Evolutionary conservation across 352 stramenopile genomes (phyloP).

Genomic region (Phytopythium vexans): DNA sequence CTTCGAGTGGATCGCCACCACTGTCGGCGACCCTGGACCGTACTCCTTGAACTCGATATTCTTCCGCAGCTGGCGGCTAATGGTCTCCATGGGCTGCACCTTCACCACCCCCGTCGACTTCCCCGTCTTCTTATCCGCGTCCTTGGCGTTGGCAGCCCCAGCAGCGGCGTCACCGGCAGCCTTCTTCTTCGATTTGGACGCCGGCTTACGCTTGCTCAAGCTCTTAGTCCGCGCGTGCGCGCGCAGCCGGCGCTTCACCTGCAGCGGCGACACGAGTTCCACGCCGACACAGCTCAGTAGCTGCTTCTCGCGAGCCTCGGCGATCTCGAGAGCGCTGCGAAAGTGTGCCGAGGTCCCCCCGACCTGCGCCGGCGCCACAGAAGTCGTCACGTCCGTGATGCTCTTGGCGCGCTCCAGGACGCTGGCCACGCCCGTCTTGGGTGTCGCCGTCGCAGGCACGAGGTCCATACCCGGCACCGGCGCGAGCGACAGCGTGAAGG

Average conservation of each 20-base stretch:
- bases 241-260: conserved; percentile 76
- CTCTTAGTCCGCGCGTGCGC: conserved; percentile 58
- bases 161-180: conserved; percentile 16
- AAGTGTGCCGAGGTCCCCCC: conserved; percentile 25
- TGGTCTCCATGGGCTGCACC: conserved; percentile 87
- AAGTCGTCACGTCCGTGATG: conserved; percentile 33
- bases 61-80: conserved; percentile 88
- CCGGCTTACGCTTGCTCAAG: conserved; percentile 30
- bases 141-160: conserved; percentile 21
- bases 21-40: conserved; percentile 88
- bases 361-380: conserved; percentile 7
- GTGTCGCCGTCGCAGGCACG: conserved; percentile 13
- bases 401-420: conserved; percentile 34
- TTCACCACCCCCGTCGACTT: conserved; percentile 84
- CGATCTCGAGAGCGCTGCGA: conserved; percentile 68
- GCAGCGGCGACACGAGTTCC: conserved; percentile 76
- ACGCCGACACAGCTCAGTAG: conserved; percentile 81
- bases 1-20: conserved; percentile 94
- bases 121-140: conserved; percentile 20
- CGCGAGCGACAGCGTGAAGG: conserved; percentile 58
- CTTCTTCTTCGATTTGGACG: conserved; percentile 49
- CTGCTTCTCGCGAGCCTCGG: conserved; percentile 74
- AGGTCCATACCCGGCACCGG: conserved; percentile 72
- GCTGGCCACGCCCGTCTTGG: conserved; percentile 6
- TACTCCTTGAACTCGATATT: conserved; percentile 92